Evolutionary conservation across 2,329 filamentous ascomycete genomes (phyloP), one percentile per base, ranked within the genome.

Genomic region (Pseudogymnoascus sp.): DNA sequence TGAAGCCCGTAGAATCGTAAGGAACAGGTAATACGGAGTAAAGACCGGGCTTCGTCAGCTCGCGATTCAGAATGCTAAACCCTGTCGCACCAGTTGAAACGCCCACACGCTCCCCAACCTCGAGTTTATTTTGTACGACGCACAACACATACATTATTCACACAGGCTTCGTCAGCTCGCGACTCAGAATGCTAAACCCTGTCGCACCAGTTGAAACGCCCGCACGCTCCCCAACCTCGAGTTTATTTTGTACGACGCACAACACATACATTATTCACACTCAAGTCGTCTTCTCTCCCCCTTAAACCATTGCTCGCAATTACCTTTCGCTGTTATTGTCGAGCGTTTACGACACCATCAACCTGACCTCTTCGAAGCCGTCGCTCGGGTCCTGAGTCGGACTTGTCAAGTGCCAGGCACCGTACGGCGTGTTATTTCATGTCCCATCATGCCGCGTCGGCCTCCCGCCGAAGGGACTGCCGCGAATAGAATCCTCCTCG

Each of bases 361-460:
- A 33, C 16, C 29, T 33, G 49, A 55, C 29, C 29, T 14, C 49
- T 55, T 21, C 49, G 29, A 55, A 55, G 16, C 49, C 29, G 16
- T n/a, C 29, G 29, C 16, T 12, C 6, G 49, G 29, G 26, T 55
- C 29, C 49, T 35, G 49, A 55, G 49, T 55, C 49, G 49, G 33
- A 21, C 49, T 52, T 55, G 49, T 55, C 49, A 52, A 52, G 10
- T 55, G 49, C 16, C 49, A 55, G 49, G 29, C 49, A 55, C 49
- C 29, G 29, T 33, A 55, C 26, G 49, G 49, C 49, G 49, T 55
- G 49, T 55, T 55, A 60, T 60, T 41, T 38, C 58, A 60, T 60
- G 71, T 68, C 69, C 69, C 76, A 78, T 70, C 65, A 88, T 87
- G 84, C 78, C 83, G 79, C 85, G 82, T 82, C 83, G 84, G 79